Conservation (phyloP, 108 stramenopile genomes). For the Cyclotella sp. region DNA sequence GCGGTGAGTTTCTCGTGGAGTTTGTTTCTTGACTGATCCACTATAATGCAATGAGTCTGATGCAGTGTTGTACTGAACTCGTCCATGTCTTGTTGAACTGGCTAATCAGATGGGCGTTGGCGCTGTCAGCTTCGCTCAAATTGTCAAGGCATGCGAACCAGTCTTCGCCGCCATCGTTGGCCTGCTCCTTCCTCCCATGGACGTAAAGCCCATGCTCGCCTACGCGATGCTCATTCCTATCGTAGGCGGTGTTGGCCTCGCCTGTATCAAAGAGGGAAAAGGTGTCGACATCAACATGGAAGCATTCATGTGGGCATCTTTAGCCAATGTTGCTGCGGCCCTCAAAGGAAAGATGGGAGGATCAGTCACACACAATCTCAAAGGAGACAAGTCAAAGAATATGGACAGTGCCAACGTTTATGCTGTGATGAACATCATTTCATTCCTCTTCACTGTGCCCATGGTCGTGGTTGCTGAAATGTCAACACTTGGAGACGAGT, state of each 20-base stretch:
- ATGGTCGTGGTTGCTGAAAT: slow-evolving; percentile 85
- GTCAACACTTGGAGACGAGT: slow-evolving; percentile 65
- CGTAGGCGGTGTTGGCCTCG: slow-evolving; percentile 92
- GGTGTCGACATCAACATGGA: slow-evolving; percentile 89
- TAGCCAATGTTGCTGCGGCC: slow-evolving; percentile 91
- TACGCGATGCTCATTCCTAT: slow-evolving; percentile 93
- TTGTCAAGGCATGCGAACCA: slow-evolving; percentile 97
- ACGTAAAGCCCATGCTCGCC: slow-evolving; percentile 85
- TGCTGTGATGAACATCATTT: slow-evolving; percentile 94
- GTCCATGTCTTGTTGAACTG: background rate
- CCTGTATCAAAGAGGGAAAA: slow-evolving; percentile 91
- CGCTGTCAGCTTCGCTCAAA: slow-evolving; percentile 96
- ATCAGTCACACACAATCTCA: slow-evolving; percentile 85
- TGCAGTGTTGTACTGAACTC: background rate
- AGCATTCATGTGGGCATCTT: slow-evolving; percentile 91
- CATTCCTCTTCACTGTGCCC: slow-evolving; percentile 88
- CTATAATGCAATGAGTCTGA: too few species aligned
- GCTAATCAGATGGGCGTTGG: slow-evolving; percentile 83
- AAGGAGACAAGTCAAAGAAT: slow-evolving; percentile 89
- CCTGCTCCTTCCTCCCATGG: slow-evolving; percentile 79
- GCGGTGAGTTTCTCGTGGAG: slow-evolving; percentile 48
- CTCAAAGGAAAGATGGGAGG: slow-evolving; percentile 91
- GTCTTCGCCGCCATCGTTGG: slow-evolving; percentile 93
- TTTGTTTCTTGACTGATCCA: too few species aligned
- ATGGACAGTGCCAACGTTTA: slow-evolving; percentile 96